These are phyloP conservation scores for Alternaria arbusti DNA, from an alignment of 2,329 filamentous ascomycete species.

Conservation along the genomic window DNA sequence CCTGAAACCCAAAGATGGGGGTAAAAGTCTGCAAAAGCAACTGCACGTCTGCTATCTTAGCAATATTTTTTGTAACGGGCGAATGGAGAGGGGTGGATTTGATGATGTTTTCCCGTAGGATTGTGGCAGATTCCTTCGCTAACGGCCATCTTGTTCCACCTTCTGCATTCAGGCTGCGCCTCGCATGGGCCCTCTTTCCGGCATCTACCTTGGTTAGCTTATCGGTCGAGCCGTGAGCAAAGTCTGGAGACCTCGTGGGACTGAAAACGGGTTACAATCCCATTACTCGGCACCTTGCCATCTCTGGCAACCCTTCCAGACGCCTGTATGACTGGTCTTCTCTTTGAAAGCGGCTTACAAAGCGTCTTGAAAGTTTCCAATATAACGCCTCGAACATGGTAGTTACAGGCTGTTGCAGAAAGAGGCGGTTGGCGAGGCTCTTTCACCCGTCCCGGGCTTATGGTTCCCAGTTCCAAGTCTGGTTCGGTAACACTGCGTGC, in stretches of 20 bases:
- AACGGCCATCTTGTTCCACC: constrained; percentile 16
- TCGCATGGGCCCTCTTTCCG: constrained; percentile 3
- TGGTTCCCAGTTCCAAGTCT: constrained; percentile 22
- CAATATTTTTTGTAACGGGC: constrained; percentile 2
- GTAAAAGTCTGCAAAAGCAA: constrained; percentile 1
- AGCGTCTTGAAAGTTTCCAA: constrained; percentile 12
- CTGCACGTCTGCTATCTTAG: not conserved
- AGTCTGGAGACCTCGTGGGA: not conserved
- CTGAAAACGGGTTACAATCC: not conserved
- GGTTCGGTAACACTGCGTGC: constrained; percentile 36
- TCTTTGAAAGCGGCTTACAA: constrained; percentile 5
- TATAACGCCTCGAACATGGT: not conserved
- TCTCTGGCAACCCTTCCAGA: constrained; percentile 5
- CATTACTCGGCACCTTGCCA: not conserved
- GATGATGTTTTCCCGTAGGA: constrained; percentile 18
- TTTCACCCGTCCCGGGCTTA: constrained; percentile 8
- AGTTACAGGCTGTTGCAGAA: not conserved
- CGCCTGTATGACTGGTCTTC: not conserved
- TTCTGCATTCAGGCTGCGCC: constrained; percentile 20
- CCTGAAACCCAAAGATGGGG: constrained; percentile 14
- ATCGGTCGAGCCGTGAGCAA: constrained; percentile 8
- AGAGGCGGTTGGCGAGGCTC: constrained; percentile 5
- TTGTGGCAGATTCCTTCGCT: constrained; percentile 14
- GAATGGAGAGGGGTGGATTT: constrained; percentile 8
- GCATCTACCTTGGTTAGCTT: not conserved